phyloP scores from a whole-genome alignment of 345 rosid genomes.

The Eucalyptus polybractea region DNA sequence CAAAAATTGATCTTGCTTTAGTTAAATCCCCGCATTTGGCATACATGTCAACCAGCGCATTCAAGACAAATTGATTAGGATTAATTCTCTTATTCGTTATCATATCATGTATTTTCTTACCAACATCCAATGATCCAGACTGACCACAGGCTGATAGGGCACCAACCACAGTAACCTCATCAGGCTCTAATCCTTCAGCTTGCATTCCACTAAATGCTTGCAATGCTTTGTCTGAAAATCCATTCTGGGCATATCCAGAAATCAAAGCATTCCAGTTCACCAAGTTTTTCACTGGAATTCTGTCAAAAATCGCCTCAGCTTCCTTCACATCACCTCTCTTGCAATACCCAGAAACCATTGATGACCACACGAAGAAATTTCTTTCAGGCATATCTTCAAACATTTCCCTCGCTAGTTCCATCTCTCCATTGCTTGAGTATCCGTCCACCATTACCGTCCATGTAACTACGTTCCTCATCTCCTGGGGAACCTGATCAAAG shows the following conservation, averaged over 20 bases:
- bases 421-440: conserved; percentile 34
- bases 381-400: conserved; percentile 58
- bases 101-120: conserved; percentile 46
- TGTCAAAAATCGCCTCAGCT: conserved; percentile 37
- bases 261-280: conserved; percentile 71
- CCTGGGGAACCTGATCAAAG: conserved; percentile 43
- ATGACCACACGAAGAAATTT: conserved; percentile 62
- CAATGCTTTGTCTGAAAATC: conserved; percentile 40
- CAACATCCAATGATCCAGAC: conserved; percentile 38
- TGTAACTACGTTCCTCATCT: conserved; percentile 44
- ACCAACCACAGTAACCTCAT: conserved; percentile 48
- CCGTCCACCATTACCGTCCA: conserved; percentile 78
- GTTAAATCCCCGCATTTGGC: conserved; percentile 67
- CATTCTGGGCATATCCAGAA: conserved; percentile 57
- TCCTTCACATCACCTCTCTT: conserved; percentile 38
- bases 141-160: conserved; percentile 75
- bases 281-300: conserved; percentile 29
- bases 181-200: conserved; percentile 43
- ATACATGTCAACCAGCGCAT: conserved; percentile 61
- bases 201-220: conserved; percentile 39
- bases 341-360: conserved; percentile 72
- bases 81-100: conserved; percentile 17
- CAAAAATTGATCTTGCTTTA: conserved; percentile 41
- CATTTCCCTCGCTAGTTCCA: conserved; percentile 37
- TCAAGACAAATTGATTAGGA: conserved; percentile 43